Conservation (phyloP, 2,329 filamentous ascomycete species). For the Leptographium lundbergii region DNA sequence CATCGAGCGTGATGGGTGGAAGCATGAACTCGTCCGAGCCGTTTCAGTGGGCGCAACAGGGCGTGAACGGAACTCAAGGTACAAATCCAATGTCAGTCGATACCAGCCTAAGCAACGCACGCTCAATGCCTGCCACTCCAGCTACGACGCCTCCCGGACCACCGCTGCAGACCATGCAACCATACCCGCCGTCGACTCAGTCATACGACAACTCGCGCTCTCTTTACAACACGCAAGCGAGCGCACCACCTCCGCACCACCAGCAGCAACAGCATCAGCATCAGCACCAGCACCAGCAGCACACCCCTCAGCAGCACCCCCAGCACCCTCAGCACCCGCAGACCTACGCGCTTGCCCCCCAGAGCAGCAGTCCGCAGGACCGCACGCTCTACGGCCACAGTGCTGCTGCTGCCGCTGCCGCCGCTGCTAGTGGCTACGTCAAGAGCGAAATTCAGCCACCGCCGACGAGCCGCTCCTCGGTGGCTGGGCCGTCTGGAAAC, state of each 20-base stretch:
- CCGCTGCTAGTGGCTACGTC: constrained; percentile 42
- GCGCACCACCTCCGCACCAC: constrained; percentile 58
- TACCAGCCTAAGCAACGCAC: constrained; percentile 61
- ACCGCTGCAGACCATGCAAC: constrained; percentile 63
- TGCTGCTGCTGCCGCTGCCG: constrained; percentile 4
- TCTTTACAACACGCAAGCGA: constrained; percentile 61
- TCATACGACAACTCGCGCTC: constrained; percentile 65
- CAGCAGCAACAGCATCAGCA: constrained; percentile 41
- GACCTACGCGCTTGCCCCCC: constrained; percentile 56
- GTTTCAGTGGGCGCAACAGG: constrained; percentile 63
- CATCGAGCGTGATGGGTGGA: constrained; percentile 65
- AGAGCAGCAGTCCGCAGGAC: constrained; percentile 46
- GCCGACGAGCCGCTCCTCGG: constrained; percentile 49
- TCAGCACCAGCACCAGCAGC: constrained; percentile 37
- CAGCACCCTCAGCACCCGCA: constrained; percentile 53
- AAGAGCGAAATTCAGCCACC: constrained; percentile 78
- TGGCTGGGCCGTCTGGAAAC: constrained; percentile 38
- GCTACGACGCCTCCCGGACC: constrained; percentile 78
- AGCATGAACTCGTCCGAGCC: constrained; percentile 62
- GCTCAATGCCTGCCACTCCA: constrained; percentile 83
- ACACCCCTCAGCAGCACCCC: constrained; percentile 30
- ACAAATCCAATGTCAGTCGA: constrained; percentile 70
- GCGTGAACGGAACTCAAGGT: constrained; percentile 49
- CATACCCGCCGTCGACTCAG: constrained; percentile 57
- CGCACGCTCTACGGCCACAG: constrained; percentile 52